Percentiles rank a stretch among this genome's conserved stretches.
Evolutionary conservation across 192 early-diverging fungal genomes (phyloP).

Genomic region (Coemansia sp.): DNA sequence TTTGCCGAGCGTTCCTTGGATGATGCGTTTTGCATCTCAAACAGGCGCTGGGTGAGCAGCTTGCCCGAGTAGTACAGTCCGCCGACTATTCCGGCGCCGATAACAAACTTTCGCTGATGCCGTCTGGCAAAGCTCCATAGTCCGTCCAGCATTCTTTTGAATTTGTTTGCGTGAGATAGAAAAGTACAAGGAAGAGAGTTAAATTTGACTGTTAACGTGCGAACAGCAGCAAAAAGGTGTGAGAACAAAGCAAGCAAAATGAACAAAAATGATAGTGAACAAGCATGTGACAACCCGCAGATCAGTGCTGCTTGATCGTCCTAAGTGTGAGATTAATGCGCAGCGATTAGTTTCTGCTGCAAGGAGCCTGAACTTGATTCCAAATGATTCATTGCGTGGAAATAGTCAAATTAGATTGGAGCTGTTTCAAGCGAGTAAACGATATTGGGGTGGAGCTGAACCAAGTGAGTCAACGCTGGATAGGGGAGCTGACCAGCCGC

Average conservation of each 20-base stretch:
- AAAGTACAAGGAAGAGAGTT: not conserved
- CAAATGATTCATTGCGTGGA: no score
- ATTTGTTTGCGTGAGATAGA: not conserved
- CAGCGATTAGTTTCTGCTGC: no score
- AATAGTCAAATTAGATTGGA: no score
- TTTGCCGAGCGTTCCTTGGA: constrained; percentile 61
- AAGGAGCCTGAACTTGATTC: no score
- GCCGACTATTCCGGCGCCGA: constrained; percentile 69
- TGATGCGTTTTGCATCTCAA: constrained; percentile 69
- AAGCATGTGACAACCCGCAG: constrained; percentile 1
- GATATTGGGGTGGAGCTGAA: no score
- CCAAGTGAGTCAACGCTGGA: no score
- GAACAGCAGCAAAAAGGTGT: not conserved
- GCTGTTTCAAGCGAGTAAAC: no score
- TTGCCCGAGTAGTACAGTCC: constrained; percentile 72
- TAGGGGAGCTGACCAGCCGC: no score
- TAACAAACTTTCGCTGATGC: constrained; percentile 63
- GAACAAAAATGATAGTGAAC: not conserved
- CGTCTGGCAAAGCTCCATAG: constrained; percentile 63
- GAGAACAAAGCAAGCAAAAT: not conserved
- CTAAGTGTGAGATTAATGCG: no score
- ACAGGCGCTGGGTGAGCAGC: constrained; percentile 69
- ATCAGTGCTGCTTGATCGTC: no score
- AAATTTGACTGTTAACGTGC: not conserved
- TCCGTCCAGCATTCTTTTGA: constrained; percentile 43